Evolutionary conservation across 257 asterid genomes (phyloP).

Genomic region (Solanum chilense): DNA sequence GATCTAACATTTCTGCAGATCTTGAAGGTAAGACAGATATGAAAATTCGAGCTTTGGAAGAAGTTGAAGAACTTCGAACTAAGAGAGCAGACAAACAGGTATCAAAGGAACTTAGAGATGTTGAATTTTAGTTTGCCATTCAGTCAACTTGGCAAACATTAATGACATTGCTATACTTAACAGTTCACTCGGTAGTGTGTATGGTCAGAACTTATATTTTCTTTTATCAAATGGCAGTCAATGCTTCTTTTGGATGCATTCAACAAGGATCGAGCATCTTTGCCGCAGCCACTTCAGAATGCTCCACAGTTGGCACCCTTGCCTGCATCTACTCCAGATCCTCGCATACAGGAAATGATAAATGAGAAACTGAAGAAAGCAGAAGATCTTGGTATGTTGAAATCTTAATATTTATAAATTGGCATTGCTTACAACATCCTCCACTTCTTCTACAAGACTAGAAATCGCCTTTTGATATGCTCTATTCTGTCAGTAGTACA

Average conservation of each 20-base stretch:
- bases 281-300: constrained; percentile 79
- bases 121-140: neutral
- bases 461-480: neutral
- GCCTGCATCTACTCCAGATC: constrained; percentile 76
- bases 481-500: neutral
- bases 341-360: constrained; percentile 86
- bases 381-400: constrained; percentile 77
- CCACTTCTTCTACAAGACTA: neutral
- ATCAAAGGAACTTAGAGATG: neutral
- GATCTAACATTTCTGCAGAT: constrained; percentile 25
- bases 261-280: constrained; percentile 92
- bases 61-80: constrained; percentile 73
- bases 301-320: constrained; percentile 43
- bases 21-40: constrained; percentile 91
- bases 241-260: constrained; percentile 96
- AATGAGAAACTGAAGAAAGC: constrained; percentile 94
- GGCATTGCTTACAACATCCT: neutral
- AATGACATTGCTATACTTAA: neutral
- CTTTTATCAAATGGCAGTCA: constrained; percentile 43
- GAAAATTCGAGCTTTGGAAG: constrained; percentile 90
- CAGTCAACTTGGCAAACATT: neutral
- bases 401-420: neutral
- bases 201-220: neutral
- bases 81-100: constrained; percentile 98
- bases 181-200: neutral